Percentiles rank a stretch among this genome's conserved stretches.
These are phyloP conservation scores for Pugionium cornutum DNA, from an alignment of 345 rosid genomes.

Conservation along the genomic window DNA sequence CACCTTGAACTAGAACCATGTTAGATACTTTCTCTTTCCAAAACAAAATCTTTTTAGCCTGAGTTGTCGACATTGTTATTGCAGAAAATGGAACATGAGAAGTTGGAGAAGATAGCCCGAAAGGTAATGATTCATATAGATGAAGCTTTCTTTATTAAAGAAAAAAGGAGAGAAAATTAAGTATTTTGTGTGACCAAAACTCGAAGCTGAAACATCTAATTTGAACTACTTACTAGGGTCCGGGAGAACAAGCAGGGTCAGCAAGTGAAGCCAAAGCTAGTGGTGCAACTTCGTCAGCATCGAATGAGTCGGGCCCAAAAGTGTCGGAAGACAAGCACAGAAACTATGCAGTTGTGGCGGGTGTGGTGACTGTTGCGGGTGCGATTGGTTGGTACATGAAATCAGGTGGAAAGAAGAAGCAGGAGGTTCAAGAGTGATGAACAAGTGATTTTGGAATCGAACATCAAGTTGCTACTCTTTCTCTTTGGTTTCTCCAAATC, in stretches of 20 bases:
- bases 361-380: slow-evolving; percentile 56
- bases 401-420: slow-evolving; percentile 69
- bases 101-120: slow-evolving; percentile 83
- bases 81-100: slow-evolving; percentile 92
- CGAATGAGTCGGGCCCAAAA: slow-evolving; percentile 56
- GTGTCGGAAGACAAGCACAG: slow-evolving; percentile 70
- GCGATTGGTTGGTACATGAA: slow-evolving; percentile 90
- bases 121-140: slow-evolving; percentile 51
- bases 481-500: no score
- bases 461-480: no score
- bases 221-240: slow-evolving; percentile 49
- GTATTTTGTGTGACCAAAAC: background rate
- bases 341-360: slow-evolving; percentile 88
- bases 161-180: background rate
- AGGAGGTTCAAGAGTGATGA: slow-evolving; percentile 58
- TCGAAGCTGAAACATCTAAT: background rate
- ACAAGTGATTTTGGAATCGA: no score
- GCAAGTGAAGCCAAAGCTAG: slow-evolving; percentile 50
- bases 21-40: no score
- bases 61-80: slow-evolving; percentile 1
- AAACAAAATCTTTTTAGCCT: background rate
- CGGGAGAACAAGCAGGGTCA: slow-evolving; percentile 57
- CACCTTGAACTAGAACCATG: no score
- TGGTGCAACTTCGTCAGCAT: slow-evolving; percentile 39
- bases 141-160: background rate